Evolutionary conservation across 2,329 filamentous ascomycete genomes (phyloP).

Genomic region (Stachybotrys chlorohalonatus): DNA sequence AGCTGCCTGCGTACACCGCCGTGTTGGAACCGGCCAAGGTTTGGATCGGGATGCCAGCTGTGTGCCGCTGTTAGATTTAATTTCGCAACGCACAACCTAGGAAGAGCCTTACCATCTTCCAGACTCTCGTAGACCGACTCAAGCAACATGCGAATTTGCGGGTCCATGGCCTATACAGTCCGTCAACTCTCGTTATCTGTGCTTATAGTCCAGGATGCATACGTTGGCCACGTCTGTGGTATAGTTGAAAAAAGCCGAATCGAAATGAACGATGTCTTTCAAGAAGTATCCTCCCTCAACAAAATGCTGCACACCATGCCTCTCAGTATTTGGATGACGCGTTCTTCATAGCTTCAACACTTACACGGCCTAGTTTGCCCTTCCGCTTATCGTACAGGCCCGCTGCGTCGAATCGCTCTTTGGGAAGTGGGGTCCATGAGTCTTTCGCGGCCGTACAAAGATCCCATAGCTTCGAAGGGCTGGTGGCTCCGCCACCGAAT

Average conservation of each 20-base stretch:
- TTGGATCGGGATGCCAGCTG: constrained; percentile 1
- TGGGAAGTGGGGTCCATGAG: constrained; percentile 18
- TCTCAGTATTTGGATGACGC: constrained; percentile 6
- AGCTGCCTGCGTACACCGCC: constrained; percentile 12
- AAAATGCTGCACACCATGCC: constrained; percentile 18
- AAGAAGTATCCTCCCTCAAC: too few relatives aligned
- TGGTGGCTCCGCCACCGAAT: constrained; percentile 23
- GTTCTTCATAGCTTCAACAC: constrained; percentile 4
- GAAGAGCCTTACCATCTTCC: constrained; percentile 12
- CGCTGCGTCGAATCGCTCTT: constrained; percentile 13
- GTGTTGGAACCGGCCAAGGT: neutral
- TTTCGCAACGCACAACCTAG: constrained; percentile 22
- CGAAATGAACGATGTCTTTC: too few relatives aligned
- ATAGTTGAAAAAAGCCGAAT: too few relatives aligned
- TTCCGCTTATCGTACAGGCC: constrained; percentile 18
- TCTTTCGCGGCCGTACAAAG: constrained; percentile 20
- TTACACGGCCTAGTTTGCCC: constrained; percentile 15
- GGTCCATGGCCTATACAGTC: constrained; percentile 18
- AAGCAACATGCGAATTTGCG: constrained; percentile 15
- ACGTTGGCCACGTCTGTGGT: too few relatives aligned
- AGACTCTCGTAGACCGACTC: constrained; percentile 17
- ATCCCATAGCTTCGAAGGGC: constrained; percentile 27
- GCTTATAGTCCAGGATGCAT: too few relatives aligned
- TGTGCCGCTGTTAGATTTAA: constrained; percentile 5
- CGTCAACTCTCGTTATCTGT: too few relatives aligned